Evolutionary conservation across 1,284 basidiomycete genomes (phyloP), one percentile per base, ranked within the genome.

Genomic region (Ceratobasidium sp.): DNA sequence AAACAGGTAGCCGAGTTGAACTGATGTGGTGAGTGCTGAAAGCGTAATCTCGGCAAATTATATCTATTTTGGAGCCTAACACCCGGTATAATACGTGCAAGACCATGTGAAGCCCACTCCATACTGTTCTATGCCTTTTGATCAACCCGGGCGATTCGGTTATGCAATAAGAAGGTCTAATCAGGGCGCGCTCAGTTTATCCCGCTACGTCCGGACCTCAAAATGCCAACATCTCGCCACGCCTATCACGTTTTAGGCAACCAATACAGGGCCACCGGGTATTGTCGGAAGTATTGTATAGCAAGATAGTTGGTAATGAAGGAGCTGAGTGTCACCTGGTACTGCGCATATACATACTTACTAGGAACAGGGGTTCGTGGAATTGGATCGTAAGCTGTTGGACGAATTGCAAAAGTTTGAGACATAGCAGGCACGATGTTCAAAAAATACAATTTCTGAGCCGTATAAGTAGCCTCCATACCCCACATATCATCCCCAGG

Each of bases 161-260:
- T 66, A 66, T 46, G 44, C 23, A 66, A 66, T 66, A 28, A 26
- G 26, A 66, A 66, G 64, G 26, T 6, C 26, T 3, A 28, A 46
- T 26, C 12, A 15, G 20, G 67, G 40, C 42, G 46, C 26, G 33
- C n/a, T 12, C 48, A 54, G 48, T 9, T 69, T 69, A 69, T 54
- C 50, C 67, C 67, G 67, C 67, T 69, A 69, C 26, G 3, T 28
- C 67, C 67, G 67, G 1, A 13, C 10, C 50, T 48, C 23, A n/a
- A 6, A 6, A 12, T 56, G 48, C 13, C 38, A 56, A 54, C 52
- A 9, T 7, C 17, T 28, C 12, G 28, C 28, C 52, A 69, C 26
- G 33, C 33, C 67, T 69, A 69, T 52, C n/a, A 33, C 50, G 26
- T 12, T 69, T 69, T 69, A 54, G 48, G 67, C 15, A 69, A 69